Evolutionary conservation across 2,329 filamentous ascomycete genomes (phyloP).

Genomic region (Xylaria digitata): DNA sequence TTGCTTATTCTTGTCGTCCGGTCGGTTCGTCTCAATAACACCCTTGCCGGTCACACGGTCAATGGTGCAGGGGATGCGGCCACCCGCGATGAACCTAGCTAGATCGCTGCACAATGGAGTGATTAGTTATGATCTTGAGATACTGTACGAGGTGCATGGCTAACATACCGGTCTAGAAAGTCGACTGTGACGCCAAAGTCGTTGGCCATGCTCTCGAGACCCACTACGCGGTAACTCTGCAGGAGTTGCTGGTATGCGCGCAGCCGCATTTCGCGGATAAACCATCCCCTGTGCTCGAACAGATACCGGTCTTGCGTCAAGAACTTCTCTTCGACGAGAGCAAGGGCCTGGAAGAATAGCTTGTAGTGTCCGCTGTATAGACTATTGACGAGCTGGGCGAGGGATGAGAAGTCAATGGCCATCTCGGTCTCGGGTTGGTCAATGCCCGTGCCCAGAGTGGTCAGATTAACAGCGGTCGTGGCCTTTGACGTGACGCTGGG

Average conservation of each 20-base stretch:
- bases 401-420: conserved; percentile 87
- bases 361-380: conserved; percentile 95
- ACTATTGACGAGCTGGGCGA: conserved; percentile 88
- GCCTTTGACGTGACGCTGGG: conserved; percentile 59
- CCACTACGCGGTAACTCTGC: conserved; percentile 96
- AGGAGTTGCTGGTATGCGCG: conserved; percentile 96
- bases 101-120: conserved; percentile 73
- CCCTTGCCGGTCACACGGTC: conserved; percentile 96
- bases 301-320: conserved; percentile 94
- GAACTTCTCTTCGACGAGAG: conserved; percentile 92
- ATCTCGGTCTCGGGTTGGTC: conserved; percentile 83
- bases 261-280: conserved; percentile 97
- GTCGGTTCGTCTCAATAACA: conserved; percentile 96
- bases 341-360: conserved; percentile 90
- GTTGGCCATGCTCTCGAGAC: conserved; percentile 95
- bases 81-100: conserved; percentile 94
- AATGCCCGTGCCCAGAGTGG: conserved; percentile 76
- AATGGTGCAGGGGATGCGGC: conserved; percentile 95
- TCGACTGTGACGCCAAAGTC: conserved; percentile 98
- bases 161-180: conserved; percentile 87
- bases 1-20: conserved; percentile 99
- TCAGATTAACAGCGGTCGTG: conserved; percentile 86
- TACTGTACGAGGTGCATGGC: neutral
- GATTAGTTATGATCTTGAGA: conserved; percentile 16
- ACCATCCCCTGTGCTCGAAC: conserved; percentile 96